Percentiles rank a stretch among this genome's conserved stretches.
phyloP scores from a whole-genome alignment of 768 basidiomycete species.

The Boletus eberwhitei region DNA sequence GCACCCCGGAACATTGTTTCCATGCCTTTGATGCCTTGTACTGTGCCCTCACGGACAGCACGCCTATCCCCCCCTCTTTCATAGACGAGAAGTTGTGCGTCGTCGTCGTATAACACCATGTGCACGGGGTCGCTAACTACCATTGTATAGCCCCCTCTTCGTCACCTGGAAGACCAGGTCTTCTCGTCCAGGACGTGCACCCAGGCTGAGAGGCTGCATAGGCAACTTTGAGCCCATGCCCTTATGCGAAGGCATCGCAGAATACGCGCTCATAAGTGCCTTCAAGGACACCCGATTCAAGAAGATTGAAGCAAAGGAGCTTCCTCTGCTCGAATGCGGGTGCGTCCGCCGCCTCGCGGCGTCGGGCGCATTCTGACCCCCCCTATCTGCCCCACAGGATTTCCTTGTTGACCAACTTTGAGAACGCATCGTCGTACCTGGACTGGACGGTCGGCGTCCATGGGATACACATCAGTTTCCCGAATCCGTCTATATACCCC shows the following conservation, averaged over 20 bases:
- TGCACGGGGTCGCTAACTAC: slow-evolving; percentile 3
- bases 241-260: slow-evolving; percentile 71
- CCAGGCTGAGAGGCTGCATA: slow-evolving; percentile 86
- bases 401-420: slow-evolving; percentile 92
- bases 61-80: slow-evolving; percentile 61
- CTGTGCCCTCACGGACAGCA: slow-evolving; percentile 58
- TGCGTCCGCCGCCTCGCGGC: slow-evolving; percentile 38
- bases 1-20: slow-evolving; percentile 73
- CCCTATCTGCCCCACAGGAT: slow-evolving; percentile 46
- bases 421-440: slow-evolving; percentile 76
- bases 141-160: slow-evolving; percentile 63
- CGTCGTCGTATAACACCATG: slow-evolving; percentile 21
- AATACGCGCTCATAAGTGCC: slow-evolving; percentile 91
- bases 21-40: slow-evolving; percentile 80
- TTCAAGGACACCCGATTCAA: slow-evolving; percentile 85
- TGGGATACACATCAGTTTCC: slow-evolving; percentile 87
- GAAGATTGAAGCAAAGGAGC: slow-evolving; percentile 72
- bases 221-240: slow-evolving; percentile 83
- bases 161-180: slow-evolving; percentile 91
- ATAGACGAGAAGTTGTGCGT: slow-evolving; percentile 76
- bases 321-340: slow-evolving; percentile 84
- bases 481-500: slow-evolving; percentile 65
- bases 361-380: background rate
- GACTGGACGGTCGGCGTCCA: slow-evolving; percentile 94
- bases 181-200: slow-evolving; percentile 53